Conservation (phyloP, 345 rosid genomes). For the Gossypium turneri region DNA sequence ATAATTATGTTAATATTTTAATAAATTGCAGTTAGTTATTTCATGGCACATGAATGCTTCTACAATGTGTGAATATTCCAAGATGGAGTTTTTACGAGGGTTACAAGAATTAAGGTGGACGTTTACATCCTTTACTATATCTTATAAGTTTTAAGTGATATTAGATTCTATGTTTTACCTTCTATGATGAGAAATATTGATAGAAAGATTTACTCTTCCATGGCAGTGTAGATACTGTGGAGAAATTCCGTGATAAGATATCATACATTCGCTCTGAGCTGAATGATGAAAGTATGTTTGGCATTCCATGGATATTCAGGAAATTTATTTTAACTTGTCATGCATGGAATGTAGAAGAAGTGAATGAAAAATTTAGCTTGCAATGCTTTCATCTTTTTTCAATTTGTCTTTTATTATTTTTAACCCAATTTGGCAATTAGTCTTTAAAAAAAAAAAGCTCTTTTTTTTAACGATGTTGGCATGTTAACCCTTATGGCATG, state of each 20-base stretch:
- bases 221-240: slow-evolving; percentile 83
- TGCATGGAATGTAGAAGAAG: too few relatives aligned
- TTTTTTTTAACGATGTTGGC: too few relatives aligned
- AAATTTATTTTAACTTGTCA: too few relatives aligned
- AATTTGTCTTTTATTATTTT: too few relatives aligned
- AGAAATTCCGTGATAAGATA: slow-evolving; percentile 76
- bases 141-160: too few relatives aligned
- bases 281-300: slow-evolving; percentile 76
- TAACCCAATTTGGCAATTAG: too few relatives aligned
- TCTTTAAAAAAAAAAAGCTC: too few relatives aligned
- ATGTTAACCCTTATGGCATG: too few relatives aligned
- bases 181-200: slow-evolving; percentile 1
- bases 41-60: slow-evolving; percentile 99
- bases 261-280: slow-evolving; percentile 81
- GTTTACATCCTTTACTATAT: not conserved
- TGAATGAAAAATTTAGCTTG: too few relatives aligned
- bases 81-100: slow-evolving; percentile 80
- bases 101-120: slow-evolving; percentile 73
- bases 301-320: too few relatives aligned
- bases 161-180: too few relatives aligned
- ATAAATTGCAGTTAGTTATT: slow-evolving; percentile 67
- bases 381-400: too few relatives aligned
- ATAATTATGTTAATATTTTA: not conserved
- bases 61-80: slow-evolving; percentile 92
- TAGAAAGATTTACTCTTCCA: slow-evolving; percentile 25